Percentiles rank a stretch among this genome's conserved stretches.
Conservation (phyloP, 78 protist species). For the Parvularia atlantis region DNA sequence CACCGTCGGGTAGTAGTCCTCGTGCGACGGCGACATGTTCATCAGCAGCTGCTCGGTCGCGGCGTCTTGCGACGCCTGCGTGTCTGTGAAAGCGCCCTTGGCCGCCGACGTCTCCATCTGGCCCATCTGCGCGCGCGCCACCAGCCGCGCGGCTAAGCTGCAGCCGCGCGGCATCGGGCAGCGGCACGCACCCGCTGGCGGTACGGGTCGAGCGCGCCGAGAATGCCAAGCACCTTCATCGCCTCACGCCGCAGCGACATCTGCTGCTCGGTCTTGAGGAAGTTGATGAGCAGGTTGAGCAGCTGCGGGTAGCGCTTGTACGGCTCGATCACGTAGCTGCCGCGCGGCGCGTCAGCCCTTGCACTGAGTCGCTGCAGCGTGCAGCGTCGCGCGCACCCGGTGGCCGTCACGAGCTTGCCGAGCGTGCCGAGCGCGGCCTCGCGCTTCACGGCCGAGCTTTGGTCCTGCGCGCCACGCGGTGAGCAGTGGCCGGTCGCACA, state of each 20-base stretch:
- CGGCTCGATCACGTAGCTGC: slow-evolving; percentile 70
- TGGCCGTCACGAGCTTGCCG: slow-evolving; percentile 63
- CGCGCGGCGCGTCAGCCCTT: too few species aligned
- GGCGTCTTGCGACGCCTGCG: too few species aligned
- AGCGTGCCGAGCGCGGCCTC: slow-evolving; percentile 71
- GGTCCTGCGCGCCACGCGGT: too few species aligned
- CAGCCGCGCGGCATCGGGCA: too few species aligned
- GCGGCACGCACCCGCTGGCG: slow-evolving; percentile 37
- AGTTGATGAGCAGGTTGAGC: slow-evolving; percentile 37
- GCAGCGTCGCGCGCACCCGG: too few species aligned
- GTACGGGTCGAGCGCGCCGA: slow-evolving; percentile 95
- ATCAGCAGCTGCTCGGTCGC: too few species aligned
- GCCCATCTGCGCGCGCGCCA: too few species aligned
- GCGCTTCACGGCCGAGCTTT: slow-evolving; percentile 27
- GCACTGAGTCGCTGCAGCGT: too few species aligned
- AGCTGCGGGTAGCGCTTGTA: slow-evolving; percentile 66
- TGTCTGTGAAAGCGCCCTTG: too few species aligned
- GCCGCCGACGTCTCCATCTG: too few species aligned
- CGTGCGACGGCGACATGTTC: slow-evolving; percentile 44
- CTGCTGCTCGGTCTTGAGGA: slow-evolving; percentile 21
- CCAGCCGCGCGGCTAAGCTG: too few species aligned
- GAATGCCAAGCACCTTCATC: slow-evolving; percentile 81
- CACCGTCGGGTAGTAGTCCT: slow-evolving; percentile 79
- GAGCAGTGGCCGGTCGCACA: too few species aligned
- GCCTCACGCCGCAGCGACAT: slow-evolving; percentile 45